A percentile compares a stretch with the other conserved stretches of the same genome.
These are phyloP conservation scores for Mycena rosella DNA, from an alignment of 768 basidiomycete species.

Conservation along the genomic window DNA sequence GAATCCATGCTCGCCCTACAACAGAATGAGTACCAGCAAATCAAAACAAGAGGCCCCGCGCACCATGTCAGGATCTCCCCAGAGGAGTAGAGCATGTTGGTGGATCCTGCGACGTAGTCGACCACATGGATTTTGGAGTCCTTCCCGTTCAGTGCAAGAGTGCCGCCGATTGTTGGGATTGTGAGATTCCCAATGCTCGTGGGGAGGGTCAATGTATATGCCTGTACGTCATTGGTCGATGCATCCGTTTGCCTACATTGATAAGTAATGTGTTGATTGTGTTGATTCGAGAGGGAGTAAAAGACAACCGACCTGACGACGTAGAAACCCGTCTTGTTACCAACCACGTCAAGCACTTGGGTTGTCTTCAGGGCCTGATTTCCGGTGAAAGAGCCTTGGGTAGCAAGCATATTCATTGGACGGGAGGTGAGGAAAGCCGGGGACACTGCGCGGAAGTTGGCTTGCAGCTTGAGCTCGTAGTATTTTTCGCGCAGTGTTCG, in stretches of 20 bases:
- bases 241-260: conserved; percentile 53
- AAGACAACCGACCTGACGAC: conserved; percentile 50
- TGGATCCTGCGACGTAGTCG: conserved; percentile 61
- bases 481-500: conserved; percentile 66
- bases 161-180: conserved; percentile 58
- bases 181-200: conserved; percentile 59
- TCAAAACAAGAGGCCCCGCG: background rate
- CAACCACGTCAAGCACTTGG: conserved; percentile 61
- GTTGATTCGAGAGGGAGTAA: background rate
- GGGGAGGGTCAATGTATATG: conserved; percentile 57
- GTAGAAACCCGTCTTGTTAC: conserved; percentile 62
- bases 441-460: conserved; percentile 63
- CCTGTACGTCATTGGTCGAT: conserved; percentile 52
- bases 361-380: conserved; percentile 63
- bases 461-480: conserved; percentile 65
- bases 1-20: conserved; percentile 61
- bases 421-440: conserved; percentile 63
- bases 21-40: background rate
- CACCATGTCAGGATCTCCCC: conserved; percentile 65
- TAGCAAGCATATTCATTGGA: conserved; percentile 55
- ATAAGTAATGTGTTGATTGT: background rate
- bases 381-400: conserved; percentile 61
- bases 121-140: conserved; percentile 67
- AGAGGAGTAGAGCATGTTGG: conserved; percentile 60
- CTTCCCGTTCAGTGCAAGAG: conserved; percentile 60